phyloP scores from a whole-genome alignment of 2,329 filamentous ascomycete genomes.

The Hypoxylon sp. region DNA sequence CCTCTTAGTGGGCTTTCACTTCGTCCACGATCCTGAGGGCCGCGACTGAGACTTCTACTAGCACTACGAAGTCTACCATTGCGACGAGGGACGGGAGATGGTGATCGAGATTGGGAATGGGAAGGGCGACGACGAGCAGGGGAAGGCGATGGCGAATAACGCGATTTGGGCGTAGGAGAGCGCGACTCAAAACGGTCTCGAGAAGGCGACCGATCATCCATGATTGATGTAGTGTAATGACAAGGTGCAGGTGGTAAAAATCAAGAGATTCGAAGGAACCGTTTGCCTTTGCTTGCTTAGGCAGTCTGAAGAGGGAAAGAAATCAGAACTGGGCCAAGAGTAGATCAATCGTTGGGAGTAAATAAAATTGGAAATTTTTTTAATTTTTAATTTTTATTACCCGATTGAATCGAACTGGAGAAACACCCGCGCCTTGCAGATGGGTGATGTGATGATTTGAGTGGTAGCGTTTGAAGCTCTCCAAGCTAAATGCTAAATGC shows the following conservation, averaged over 20 bases:
- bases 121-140: constrained; percentile 43
- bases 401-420: too few species aligned
- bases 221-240: too few species aligned
- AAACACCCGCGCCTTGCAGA: too few species aligned
- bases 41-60: constrained; percentile 40
- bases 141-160: constrained; percentile 50
- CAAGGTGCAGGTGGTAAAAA: too few species aligned
- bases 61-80: constrained; percentile 48
- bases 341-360: too few species aligned
- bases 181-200: constrained; percentile 45
- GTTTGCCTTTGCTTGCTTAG: too few species aligned
- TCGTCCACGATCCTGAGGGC: constrained; percentile 36
- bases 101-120: constrained; percentile 42
- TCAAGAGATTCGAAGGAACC: too few species aligned
- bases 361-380: background rate
- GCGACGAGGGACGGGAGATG: constrained; percentile 46
- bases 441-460: background rate
- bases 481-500: background rate
- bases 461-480: constrained; percentile 1
- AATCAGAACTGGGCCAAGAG: too few species aligned
- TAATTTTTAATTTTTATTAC: too few species aligned
- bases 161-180: constrained; percentile 49
- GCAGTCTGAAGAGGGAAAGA: too few species aligned
- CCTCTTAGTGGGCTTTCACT: constrained; percentile 45
- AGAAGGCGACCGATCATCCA: constrained; percentile 47